These are phyloP conservation scores for Candida glucosophila DNA, from an alignment of 1,139 yeast species.

Conservation along the genomic window DNA sequence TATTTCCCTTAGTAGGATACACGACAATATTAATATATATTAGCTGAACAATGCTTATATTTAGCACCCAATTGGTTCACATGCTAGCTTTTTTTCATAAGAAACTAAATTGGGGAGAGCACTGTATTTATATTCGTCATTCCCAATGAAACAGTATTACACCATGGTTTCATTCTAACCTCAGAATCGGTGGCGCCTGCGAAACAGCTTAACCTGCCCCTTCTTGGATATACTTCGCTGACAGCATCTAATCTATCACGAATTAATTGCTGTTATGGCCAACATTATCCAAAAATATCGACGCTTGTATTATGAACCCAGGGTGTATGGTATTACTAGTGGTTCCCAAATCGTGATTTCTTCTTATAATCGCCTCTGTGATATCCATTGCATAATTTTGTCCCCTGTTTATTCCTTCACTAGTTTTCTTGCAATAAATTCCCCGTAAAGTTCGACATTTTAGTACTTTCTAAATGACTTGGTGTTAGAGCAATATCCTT, in stretches of 20 bases:
- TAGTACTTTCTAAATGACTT: constrained; percentile 26
- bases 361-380: constrained; percentile 28
- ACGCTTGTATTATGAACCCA: constrained; percentile 27
- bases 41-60: too few relatives aligned
- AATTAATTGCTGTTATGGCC: constrained; percentile 21
- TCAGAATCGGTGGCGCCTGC: constrained; percentile 28
- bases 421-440: constrained; percentile 22
- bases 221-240: constrained; percentile 19
- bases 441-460: constrained; percentile 33
- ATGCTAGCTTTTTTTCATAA: constrained; percentile 11
- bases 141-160: constrained; percentile 29
- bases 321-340: constrained; percentile 27
- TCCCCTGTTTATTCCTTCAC: constrained; percentile 14
- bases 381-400: constrained; percentile 28
- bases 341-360: constrained; percentile 31
- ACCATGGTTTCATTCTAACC: constrained; percentile 24
- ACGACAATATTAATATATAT: too few relatives aligned
- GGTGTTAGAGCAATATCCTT: constrained; percentile 32
- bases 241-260: constrained; percentile 20
- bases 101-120: constrained; percentile 20
- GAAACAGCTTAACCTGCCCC: constrained; percentile 28
- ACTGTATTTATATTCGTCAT: constrained; percentile 18
- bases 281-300: constrained; percentile 32
- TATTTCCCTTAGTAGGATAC: too few relatives aligned
- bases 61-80: too few relatives aligned